Base-by-base conservation (phyloP, 2,329 filamentous ascomycete species). In the Paraphoma chrysanthemicola region DNA sequence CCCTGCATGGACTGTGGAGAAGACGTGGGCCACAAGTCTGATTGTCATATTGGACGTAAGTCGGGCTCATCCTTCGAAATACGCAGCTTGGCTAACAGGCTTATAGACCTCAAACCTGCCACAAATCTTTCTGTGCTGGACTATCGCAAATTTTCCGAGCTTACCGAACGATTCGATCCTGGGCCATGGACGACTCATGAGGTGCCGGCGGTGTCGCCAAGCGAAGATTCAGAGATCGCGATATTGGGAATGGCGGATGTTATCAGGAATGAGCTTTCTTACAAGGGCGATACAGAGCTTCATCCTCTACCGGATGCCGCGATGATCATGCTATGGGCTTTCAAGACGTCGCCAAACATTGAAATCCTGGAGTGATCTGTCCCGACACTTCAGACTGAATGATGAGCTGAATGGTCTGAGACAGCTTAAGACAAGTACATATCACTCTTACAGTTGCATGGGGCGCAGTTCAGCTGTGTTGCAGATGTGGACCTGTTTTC, bases 1-100 rank as follows among this genome's bases (percentile, higher is more conserved):
- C 64, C 66, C 42, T 73, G 72, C 31, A 67, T 73, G 52, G 69
- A 71, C 23, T 74, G 71, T 30, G 68, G 54, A 14, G 43, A 57
- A 33, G 47, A 50, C 7, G 33, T 51, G 6, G 42, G 33, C 1
- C 69, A 72, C 28, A 50, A 8, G 1, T 41, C 4, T 6, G 56
- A 62, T 18, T 73, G 70, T 23, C 33, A 65, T 29, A 56, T 72
- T 45, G 62, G 57, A 3, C 63, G 70, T 71, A 62, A 56, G 67
- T 56, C 4, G 52, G 3, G 18, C 12, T n/a, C 16, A 31, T 17
- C n/a, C 4, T 7, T 16, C 39, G 11, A 8, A n/a, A 0, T 28
- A 3, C 5, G 11, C 17, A 16, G 3, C 4, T 3, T 6, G 8
- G 12, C 42, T 45, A 62, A 48, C 55, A 18, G 30, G 0, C 3